Percentiles rank a stretch among this genome's conserved stretches.
Conservation (phyloP, 345 rosid species). For the Melaleuca alternifolia region DNA sequence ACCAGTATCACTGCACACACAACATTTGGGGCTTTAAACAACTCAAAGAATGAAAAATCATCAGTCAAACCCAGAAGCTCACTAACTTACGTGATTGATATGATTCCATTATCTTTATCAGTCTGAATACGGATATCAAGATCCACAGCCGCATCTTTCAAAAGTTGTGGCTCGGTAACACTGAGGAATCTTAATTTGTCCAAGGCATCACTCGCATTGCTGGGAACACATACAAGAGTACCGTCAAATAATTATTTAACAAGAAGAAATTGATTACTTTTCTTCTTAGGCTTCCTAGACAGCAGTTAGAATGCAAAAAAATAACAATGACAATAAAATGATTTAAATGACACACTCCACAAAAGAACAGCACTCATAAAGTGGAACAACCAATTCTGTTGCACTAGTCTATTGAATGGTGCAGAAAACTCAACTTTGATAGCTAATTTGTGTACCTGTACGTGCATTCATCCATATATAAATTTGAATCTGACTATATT, state of each 20-base stretch:
- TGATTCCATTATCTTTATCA: slow-evolving; percentile 74
- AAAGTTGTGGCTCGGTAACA: slow-evolving; percentile 66
- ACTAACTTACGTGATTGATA: slow-evolving; percentile 51
- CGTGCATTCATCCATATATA: not conserved
- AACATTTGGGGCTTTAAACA: not conserved
- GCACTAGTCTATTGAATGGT: not conserved
- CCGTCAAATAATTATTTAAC: not conserved
- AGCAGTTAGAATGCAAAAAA: not conserved
- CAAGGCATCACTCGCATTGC: slow-evolving; percentile 98
- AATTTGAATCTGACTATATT: not conserved
- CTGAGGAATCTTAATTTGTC: slow-evolving; percentile 87
- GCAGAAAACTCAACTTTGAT: not conserved
- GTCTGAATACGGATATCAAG: slow-evolving; percentile 84
- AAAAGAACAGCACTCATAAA: not conserved
- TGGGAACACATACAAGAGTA: slow-evolving; percentile 14
- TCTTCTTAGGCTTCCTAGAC: not conserved
- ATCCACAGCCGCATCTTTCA: slow-evolving; percentile 49
- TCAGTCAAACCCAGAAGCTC: not conserved
- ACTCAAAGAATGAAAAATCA: not conserved
- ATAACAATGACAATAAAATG: not conserved
- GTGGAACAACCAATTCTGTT: not conserved
- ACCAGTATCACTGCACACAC: slow-evolving; percentile 64
- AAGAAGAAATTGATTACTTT: not conserved
- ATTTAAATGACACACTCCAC: not conserved
- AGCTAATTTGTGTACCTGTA: not conserved